A percentile compares a stretch with the other conserved stretches of the same genome.
These are phyloP conservation scores for Aristolochia fimbriata DNA, from an alignment of 164 flowering plant species.

Conservation along the genomic window DNA sequence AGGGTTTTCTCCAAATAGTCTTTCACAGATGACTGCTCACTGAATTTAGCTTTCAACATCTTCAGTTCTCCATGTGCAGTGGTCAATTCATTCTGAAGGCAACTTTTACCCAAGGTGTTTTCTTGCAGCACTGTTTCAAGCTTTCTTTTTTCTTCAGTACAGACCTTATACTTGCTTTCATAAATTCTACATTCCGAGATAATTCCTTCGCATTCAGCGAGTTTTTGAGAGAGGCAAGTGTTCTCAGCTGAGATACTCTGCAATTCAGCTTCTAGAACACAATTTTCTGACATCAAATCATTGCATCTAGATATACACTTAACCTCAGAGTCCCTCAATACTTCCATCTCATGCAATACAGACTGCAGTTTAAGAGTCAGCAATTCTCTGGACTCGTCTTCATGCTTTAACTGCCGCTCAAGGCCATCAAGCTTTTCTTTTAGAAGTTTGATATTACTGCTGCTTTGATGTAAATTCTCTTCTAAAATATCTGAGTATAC, in stretches of 20 bases:
- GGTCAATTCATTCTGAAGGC: conserved; percentile 30
- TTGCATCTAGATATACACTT: conserved; percentile 29
- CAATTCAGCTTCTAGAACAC: conserved; percentile 43
- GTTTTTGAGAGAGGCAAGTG: conserved; percentile 32
- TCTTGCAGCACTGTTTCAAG: conserved; percentile 35
- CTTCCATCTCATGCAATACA: conserved; percentile 43
- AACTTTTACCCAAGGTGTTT: conserved; percentile 27
- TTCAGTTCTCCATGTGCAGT: conserved; percentile 43
- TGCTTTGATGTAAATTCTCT: conserved; percentile 48
- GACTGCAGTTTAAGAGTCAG: conserved; percentile 48
- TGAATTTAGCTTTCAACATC: conserved; percentile 24
- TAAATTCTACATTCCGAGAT: conserved; percentile 32
- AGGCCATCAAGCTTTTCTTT: conserved; percentile 32
- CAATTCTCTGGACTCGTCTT: conserved; percentile 40
- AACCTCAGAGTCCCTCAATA: conserved; percentile 35
- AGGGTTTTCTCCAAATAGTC: conserved; percentile 36
- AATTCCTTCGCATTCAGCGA: conserved; percentile 39
- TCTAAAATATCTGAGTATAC: conserved; percentile 48
- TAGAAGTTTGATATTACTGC: conserved; percentile 25
- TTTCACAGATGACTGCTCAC: conserved; percentile 24
- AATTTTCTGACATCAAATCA: conserved; percentile 43
- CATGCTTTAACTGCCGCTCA: conserved; percentile 36
- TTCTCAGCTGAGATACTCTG: conserved; percentile 41
- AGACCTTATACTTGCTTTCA: conserved; percentile 39
- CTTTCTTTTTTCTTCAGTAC: conserved; percentile 37